Base-by-base conservation (phyloP, 2,329 filamentous ascomycete species). In the Cladobotryum mycophilum region DNA sequence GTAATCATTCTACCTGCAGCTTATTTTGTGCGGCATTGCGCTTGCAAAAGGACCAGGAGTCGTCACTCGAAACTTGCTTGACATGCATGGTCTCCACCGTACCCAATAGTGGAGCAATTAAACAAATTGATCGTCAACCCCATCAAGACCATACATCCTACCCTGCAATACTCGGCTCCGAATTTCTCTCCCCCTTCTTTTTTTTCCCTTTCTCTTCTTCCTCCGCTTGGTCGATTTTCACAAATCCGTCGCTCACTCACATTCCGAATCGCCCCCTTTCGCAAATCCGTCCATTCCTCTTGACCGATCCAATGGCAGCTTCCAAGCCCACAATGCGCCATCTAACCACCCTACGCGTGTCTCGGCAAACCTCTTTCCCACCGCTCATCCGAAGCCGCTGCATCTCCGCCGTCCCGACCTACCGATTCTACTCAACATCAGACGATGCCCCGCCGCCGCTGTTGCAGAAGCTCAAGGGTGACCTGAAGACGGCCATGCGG, bases 401-500 rank as follows among this genome's bases (percentile, higher is more conserved):
- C 45, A 38, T n/a, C 37, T 41, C 36, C 41, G 22, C 13, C 25
- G 30, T 5, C 15, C 47, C 52, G 15, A 22, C 51, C 53, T 54
- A 56, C 45, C 63, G 62, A 44, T 57, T 61, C 57, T 69, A 67
- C 59, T 68, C 68, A 45, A 61, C 64, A 52, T 55, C 53, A 56
- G 70, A 38, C 61, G 64, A 49, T 54, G 60, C 68, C 5, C 58
- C 67, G 18, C 25, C 25, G 37, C 72, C 77, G 11, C 66, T 80
- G 8, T 66, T 81, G 41, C 65, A 71, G 48, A 79, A 76, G 67
- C 70, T 83, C 60, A 80, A 80, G 61, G 68, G 65, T 56, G 82
- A 86, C 58, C 72, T 86, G 55, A 86, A 86, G 70, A 67, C 73
- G 9, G 82, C 83, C 45, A 85, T 86, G 82, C 76, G 77, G 52